phyloP scores from a whole-genome alignment of 2,329 filamentous ascomycete genomes.

The Mollisiaceae sp. region DNA sequence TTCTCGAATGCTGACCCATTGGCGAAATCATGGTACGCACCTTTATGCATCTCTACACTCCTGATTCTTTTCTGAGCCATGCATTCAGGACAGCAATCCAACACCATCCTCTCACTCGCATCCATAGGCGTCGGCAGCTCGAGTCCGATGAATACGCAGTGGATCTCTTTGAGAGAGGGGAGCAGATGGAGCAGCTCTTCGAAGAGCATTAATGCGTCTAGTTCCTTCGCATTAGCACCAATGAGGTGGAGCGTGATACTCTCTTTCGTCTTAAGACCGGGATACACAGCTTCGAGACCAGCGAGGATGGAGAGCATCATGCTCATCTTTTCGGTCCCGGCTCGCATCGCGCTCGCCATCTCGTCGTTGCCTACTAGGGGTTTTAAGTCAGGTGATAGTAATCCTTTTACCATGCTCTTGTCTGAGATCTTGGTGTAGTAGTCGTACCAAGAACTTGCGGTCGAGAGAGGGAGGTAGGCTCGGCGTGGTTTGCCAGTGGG shows the following conservation, averaged over 20 bases:
- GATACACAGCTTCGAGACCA: constrained; percentile 25
- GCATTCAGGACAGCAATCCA: constrained; percentile 28
- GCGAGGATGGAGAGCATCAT: constrained; percentile 30
- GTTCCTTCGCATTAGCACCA: constrained; percentile 26
- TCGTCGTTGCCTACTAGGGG: neutral
- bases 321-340: constrained; percentile 22
- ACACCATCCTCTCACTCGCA: neutral
- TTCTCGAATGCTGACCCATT: constrained; percentile 8
- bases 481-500: constrained; percentile 22
- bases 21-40: constrained; percentile 28
- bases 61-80: constrained; percentile 8
- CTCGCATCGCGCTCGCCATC: constrained; percentile 14
- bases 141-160: constrained; percentile 22
- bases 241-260: constrained; percentile 28
- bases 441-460: constrained; percentile 26
- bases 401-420: constrained; percentile 16
- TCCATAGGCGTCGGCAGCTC: constrained; percentile 17
- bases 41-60: constrained; percentile 21
- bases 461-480: constrained; percentile 26
- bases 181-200: constrained; percentile 32
- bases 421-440: constrained; percentile 31
- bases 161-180: constrained; percentile 19
- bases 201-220: constrained; percentile 24
- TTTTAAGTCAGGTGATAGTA: constrained; percentile 10
- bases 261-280: constrained; percentile 12